Base-by-base conservation (phyloP, 768 basidiomycete genomes). In the Collybia mongolica region DNA sequence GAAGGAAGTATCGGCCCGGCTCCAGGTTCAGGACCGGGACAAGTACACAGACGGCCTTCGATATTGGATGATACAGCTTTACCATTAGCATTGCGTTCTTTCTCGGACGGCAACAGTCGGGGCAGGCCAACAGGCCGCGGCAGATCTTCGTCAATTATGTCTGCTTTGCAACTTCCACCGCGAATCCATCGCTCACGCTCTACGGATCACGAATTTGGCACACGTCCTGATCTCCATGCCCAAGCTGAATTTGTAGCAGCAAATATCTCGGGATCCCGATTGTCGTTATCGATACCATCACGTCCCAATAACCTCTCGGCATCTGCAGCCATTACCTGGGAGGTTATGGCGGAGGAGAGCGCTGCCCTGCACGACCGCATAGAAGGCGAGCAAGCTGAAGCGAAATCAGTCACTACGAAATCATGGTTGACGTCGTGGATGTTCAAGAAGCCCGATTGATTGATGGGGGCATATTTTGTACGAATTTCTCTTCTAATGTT, bases 351-450 rank as follows among this genome's bases (percentile, higher is more conserved):
- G 35, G 87, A 90, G 62, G 88, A 89, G 65, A 73, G 79, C 52
- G 70, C 78, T 14, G 85, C 79, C 4, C 67, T 80, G 22, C 72
- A 73, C 26, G 73, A 80, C 54, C 70, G 80, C 39, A 58, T 82
- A 43, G 73, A 80, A 57, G 75, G 76, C 41, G 86, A 88, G 64
- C 67, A 80, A 56, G 72, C 69, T 8, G 77, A 82, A 55, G 77
- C 72, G 29, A 74, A 74, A 53, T 67, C 72, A 18, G 70, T 66
- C 48, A 66, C 66, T 22, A 70, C 72, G 26, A 79, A 76, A 56
- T 79, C 83, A 11, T 83, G 83, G 83, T 66, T 84, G 54, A 81
- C 77, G 35, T 76, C 82, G 28, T 87, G 84, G 86, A 77, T 86
- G 75, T 87, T 83, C 63, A 72, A 68, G 57, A 72, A 65, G 54